A percentile compares a stretch with the other conserved stretches of the same genome.
phyloP scores from a whole-genome alignment of 2,329 filamentous ascomycete genomes.

The Nemania abortiva region DNA sequence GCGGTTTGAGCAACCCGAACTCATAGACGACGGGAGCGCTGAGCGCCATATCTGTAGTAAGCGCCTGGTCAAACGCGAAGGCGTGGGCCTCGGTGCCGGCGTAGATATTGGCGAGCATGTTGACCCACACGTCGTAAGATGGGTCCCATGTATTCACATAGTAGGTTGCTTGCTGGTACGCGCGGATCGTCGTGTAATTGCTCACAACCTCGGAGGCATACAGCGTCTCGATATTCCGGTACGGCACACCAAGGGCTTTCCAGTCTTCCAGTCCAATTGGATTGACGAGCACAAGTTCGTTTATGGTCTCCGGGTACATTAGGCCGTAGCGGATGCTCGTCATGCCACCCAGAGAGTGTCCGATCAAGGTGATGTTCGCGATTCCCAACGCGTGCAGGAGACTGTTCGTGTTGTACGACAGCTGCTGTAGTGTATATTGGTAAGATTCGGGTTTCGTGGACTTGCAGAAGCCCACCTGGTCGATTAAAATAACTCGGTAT shows the following conservation, averaged over 20 bases:
- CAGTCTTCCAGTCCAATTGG: conserved; percentile 68
- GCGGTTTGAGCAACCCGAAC: conserved; percentile 59
- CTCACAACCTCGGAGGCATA: conserved; percentile 55
- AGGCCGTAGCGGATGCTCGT: conserved; percentile 63
- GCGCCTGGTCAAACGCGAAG: conserved; percentile 63
- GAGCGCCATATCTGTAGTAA: conserved; percentile 66
- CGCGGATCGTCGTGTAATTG: conserved; percentile 59
- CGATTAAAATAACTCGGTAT: conserved; percentile 65
- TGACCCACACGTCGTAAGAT: conserved; percentile 66
- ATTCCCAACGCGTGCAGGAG: conserved; percentile 60
- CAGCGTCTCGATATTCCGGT: conserved; percentile 57
- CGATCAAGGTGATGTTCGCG: conserved; percentile 60
- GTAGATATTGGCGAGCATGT: conserved; percentile 67
- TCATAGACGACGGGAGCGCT: conserved; percentile 65
- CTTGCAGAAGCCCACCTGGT: conserved; percentile 70
- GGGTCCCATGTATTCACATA: conserved; percentile 62
- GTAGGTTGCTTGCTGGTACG: conserved; percentile 62
- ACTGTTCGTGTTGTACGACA: conserved; percentile 63
- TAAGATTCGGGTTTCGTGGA: conserved; percentile 64
- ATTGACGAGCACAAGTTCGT: conserved; percentile 62
- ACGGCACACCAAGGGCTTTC: conserved; percentile 62
- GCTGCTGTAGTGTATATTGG: conserved; percentile 65
- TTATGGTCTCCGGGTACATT: conserved; percentile 60
- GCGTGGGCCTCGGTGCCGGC: conserved; percentile 56
- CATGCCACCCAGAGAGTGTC: conserved; percentile 69